A percentile compares a stretch with the other conserved stretches of the same genome.
Conservation (phyloP, 2,329 filamentous ascomycete genomes). For the Ascochyta lentis region DNA sequence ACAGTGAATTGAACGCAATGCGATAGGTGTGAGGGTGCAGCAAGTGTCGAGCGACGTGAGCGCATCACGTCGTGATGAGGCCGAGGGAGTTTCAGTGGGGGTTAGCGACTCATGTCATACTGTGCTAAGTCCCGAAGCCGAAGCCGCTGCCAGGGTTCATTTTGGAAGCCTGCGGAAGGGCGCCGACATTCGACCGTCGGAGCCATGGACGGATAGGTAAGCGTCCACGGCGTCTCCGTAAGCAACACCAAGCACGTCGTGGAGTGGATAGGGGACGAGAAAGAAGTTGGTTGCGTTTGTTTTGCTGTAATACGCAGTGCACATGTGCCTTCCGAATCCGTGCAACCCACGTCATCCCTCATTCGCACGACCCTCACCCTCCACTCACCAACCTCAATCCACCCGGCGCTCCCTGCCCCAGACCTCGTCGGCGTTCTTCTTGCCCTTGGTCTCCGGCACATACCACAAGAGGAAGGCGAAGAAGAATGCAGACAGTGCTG, state of each 20-base stretch:
- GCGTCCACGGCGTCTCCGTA: slow-evolving; percentile 20
- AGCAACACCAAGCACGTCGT: slow-evolving; percentile 29
- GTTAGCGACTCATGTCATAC: slow-evolving; percentile 6
- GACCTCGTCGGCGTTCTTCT: slow-evolving; percentile 84
- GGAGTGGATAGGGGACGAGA: neutral
- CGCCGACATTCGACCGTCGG: slow-evolving; percentile 21
- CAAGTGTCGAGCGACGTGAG: neutral
- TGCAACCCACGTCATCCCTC: slow-evolving; percentile 9
- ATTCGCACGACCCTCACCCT: slow-evolving; percentile 8
- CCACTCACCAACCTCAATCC: slow-evolving; percentile 27
- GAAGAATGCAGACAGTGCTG: slow-evolving; percentile 71
- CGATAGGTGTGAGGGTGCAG: slow-evolving; percentile 7
- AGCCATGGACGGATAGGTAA: neutral
- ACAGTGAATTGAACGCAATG: slow-evolving; percentile 16
- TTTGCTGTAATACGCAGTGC: neutral
- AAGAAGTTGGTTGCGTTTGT: neutral
- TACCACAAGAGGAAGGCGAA: slow-evolving; percentile 73
- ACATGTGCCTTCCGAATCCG: neutral
- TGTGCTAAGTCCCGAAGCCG: slow-evolving; percentile 15
- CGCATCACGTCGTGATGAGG: slow-evolving; percentile 14
- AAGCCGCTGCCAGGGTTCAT: slow-evolving; percentile 19
- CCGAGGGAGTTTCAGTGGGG: slow-evolving; percentile 25
- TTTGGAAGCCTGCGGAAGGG: slow-evolving; percentile 33
- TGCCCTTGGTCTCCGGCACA: slow-evolving; percentile 90
- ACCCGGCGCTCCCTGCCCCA: slow-evolving; percentile 70